These are phyloP conservation scores for Chimonanthus praecox DNA, from an alignment of 164 flowering plant species.

Conservation along the genomic window DNA sequence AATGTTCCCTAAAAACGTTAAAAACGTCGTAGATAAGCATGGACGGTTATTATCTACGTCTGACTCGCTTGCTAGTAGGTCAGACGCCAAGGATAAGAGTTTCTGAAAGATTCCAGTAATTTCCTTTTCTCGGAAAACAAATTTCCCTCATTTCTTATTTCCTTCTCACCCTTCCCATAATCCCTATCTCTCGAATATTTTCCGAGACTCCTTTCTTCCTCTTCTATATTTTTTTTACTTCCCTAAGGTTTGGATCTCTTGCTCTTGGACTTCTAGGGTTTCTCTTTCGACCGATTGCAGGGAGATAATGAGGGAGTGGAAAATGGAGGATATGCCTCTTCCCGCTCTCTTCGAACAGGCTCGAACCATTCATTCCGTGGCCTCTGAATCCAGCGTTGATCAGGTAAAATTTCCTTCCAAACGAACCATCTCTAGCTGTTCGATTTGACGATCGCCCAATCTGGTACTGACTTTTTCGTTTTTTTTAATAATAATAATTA, in stretches of 20 bases:
- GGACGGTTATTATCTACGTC: no score
- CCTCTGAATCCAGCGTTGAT: constrained; percentile 53
- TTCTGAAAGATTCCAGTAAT: no score
- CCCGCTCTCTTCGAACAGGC: constrained; percentile 77
- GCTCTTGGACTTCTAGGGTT: neutral
- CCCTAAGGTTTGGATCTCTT: neutral
- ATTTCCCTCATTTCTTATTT: no score
- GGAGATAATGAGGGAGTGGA: constrained; percentile 37
- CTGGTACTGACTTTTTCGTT: neutral
- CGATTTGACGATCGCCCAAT: neutral
- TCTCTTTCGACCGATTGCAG: no score
- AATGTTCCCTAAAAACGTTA: no score
- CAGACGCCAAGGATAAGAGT: no score
- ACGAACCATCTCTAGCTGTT: neutral
- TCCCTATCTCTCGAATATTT: neutral
- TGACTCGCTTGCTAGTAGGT: no score
- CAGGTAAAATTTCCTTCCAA: constrained; percentile 38
- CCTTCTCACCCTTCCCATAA: neutral
- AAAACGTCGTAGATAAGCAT: no score
- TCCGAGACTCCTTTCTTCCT: neutral
- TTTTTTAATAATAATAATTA: neutral
- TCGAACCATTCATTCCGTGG: constrained; percentile 54
- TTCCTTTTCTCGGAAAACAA: no score
- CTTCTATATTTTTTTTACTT: no score
- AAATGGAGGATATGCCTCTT: constrained; percentile 63